Evolutionary conservation across 2,329 filamentous ascomycete species (phyloP).

Genomic region (Cladosporium sp.): DNA sequence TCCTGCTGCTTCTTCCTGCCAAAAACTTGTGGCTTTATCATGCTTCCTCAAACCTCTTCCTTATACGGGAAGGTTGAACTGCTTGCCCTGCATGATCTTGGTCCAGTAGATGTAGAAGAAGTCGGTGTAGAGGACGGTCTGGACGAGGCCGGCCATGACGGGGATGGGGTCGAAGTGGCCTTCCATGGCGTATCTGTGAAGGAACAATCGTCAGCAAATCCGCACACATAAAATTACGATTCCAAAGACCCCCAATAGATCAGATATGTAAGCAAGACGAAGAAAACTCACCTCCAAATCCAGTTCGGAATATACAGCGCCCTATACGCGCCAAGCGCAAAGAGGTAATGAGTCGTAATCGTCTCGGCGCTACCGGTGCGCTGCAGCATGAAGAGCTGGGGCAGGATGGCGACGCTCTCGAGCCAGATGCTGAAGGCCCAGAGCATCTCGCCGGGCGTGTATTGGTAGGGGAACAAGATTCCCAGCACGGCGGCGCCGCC

Average conservation of each 20-base stretch:
- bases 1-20: too few relatives aligned
- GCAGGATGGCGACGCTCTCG: conserved; percentile 92
- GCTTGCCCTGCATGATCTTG: conserved; percentile 60
- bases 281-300: conserved; percentile 76
- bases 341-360: conserved; percentile 98
- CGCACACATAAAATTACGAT: too few relatives aligned
- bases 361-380: conserved; percentile 96
- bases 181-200: conserved; percentile 66
- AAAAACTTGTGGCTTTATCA: too few relatives aligned
- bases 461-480: conserved; percentile 79
- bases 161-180: conserved; percentile 81
- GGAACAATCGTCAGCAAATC: background rate
- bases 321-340: conserved; percentile 85
- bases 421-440: conserved; percentile 99
- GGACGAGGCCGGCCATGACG: conserved; percentile 81
- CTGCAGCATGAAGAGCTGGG: conserved; percentile 97
- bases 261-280: too few relatives aligned
- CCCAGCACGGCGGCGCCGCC: conserved; percentile 75
- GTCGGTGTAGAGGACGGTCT: conserved; percentile 95
- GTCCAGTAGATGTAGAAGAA: conserved; percentile 99
- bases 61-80: conserved; percentile 51
- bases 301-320: conserved; percentile 98
- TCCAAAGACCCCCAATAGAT: too few relatives aligned
- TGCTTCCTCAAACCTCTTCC: too few relatives aligned
- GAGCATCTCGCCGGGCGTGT: conserved; percentile 74